These are phyloP conservation scores for Phytophthora ohioensis DNA, from an alignment of 352 stramenopile species.

Conservation along the genomic window DNA sequence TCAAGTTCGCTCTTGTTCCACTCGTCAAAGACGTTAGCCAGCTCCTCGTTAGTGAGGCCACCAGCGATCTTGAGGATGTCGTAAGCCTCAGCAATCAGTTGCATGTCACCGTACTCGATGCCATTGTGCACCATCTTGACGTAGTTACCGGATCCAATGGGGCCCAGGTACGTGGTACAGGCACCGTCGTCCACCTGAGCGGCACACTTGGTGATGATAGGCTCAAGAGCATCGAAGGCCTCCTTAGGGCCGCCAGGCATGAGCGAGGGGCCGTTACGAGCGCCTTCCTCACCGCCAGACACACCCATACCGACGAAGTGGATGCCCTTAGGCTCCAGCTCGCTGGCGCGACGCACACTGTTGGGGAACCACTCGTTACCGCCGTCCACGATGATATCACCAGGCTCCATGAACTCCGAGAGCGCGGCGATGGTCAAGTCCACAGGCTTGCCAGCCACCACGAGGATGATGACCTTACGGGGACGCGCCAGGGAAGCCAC, in stretches of 20 bases:
- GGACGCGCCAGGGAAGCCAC: constrained; percentile 93
- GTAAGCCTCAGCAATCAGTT: constrained; percentile 99
- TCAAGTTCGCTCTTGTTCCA: constrained; percentile 98
- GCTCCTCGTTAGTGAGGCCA: constrained; percentile 92
- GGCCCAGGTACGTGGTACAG: constrained; percentile 98
- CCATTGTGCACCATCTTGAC: constrained; percentile 99
- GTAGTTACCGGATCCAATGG: constrained; percentile 98
- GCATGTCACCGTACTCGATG: constrained; percentile 99
- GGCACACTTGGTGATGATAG: constrained; percentile 97
- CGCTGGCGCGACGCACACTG: constrained; percentile 92
- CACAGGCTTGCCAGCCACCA: constrained; percentile 98
- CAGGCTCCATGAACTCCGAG: constrained; percentile 89
- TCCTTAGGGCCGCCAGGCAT: constrained; percentile 98
- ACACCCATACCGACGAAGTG: constrained; percentile 99
- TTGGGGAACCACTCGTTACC: constrained; percentile 99
- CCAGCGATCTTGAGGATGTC: constrained; percentile 96
- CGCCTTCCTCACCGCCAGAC: constrained; percentile 98
- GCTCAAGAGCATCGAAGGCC: constrained; percentile 97
- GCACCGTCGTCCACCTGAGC: constrained; percentile 95
- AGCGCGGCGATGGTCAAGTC: constrained; percentile 92
- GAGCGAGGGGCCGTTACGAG: constrained; percentile 97
- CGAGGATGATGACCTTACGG: constrained; percentile 98
- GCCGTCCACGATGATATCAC: constrained; percentile 99
- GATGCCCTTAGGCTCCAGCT: constrained; percentile 96
- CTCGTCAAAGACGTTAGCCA: constrained; percentile 94